Conservation (phyloP, 2,329 filamentous ascomycete species). For the Ophiocordyceps robertsii region DNA sequence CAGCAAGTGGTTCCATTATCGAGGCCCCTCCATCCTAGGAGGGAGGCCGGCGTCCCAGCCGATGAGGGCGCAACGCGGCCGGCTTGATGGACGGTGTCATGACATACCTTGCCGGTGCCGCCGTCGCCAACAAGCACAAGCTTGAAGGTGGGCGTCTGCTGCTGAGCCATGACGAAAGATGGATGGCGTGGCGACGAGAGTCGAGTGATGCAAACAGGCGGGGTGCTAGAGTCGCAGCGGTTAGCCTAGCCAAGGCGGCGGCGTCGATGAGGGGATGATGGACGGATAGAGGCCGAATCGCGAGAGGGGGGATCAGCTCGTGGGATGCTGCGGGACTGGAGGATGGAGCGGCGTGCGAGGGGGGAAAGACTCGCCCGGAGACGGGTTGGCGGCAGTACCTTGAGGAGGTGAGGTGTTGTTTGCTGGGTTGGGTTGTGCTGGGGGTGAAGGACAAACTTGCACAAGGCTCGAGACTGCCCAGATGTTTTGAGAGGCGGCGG, state of each 20-base stretch:
- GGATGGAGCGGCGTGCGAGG: neutral
- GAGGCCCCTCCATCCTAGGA: neutral
- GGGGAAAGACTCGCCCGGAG: neutral
- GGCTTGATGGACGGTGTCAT: constrained; percentile 7
- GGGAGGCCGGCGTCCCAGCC: neutral
- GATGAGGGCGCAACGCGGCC: constrained; percentile 4
- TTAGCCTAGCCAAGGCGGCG: constrained; percentile 15
- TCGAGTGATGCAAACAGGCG: constrained; percentile 33
- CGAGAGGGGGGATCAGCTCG: constrained; percentile 2
- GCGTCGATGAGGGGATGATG: constrained; percentile 4
- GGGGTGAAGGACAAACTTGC: constrained; percentile 19
- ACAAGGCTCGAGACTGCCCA: constrained; percentile 16
- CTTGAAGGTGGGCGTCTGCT: constrained; percentile 78
- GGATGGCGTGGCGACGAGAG: constrained; percentile 9
- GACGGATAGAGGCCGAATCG: constrained; percentile 4
- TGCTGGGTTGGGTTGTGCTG: constrained; percentile 13
- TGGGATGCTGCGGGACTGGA: constrained; percentile 2
- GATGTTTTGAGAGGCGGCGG: constrained; percentile 29
- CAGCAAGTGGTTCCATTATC: neutral
- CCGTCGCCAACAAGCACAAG: constrained; percentile 98
- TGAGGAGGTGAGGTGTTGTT: constrained; percentile 7
- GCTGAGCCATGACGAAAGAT: constrained; percentile 47
- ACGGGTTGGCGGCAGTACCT: constrained; percentile 7
- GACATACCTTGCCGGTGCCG: constrained; percentile 92
- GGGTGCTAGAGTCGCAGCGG: constrained; percentile 21